These are phyloP conservation scores for Fusarium oligoseptatum DNA, from an alignment of 2,329 filamentous ascomycete species.

Conservation along the genomic window DNA sequence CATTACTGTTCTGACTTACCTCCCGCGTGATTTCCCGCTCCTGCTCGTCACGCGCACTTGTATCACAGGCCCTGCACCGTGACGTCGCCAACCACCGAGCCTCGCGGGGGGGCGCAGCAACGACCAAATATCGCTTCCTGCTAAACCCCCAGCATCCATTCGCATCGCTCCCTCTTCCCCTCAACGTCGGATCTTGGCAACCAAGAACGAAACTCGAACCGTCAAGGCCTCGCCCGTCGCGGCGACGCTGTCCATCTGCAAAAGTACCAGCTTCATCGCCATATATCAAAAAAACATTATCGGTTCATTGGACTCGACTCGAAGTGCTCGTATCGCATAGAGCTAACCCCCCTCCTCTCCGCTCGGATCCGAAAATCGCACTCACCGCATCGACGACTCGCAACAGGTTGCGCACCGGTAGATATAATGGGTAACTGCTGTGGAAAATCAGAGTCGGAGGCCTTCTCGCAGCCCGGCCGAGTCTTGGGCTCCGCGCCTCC, in stretches of 20 bases:
- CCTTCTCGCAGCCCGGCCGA: slow-evolving; percentile 80
- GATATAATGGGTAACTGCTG: slow-evolving; percentile 85
- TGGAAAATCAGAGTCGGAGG: slow-evolving; percentile 79
- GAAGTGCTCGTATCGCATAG: background rate
- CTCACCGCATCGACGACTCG: background rate
- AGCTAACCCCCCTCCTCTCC: background rate
- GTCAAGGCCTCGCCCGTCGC: slow-evolving; percentile 18
- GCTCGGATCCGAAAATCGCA: background rate
- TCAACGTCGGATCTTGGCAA: background rate
- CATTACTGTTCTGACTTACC: background rate
- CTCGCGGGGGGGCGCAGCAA: background rate
- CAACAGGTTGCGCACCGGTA: background rate
- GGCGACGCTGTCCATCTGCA: slow-evolving; percentile 10
- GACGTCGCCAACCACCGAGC: background rate
- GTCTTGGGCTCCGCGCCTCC: slow-evolving; percentile 70
- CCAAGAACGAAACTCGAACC: background rate
- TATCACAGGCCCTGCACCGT: background rate
- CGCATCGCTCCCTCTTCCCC: background rate
- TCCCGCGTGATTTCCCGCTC: background rate
- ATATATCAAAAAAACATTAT: background rate
- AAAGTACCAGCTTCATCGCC: background rate
- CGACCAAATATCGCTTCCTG: background rate
- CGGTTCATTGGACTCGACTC: background rate
- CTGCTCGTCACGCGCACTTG: background rate
- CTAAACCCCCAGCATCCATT: background rate